These are phyloP conservation scores for Tuber calosporum DNA, from an alignment of 495 filamentous ascomycete species.

Conservation along the genomic window DNA sequence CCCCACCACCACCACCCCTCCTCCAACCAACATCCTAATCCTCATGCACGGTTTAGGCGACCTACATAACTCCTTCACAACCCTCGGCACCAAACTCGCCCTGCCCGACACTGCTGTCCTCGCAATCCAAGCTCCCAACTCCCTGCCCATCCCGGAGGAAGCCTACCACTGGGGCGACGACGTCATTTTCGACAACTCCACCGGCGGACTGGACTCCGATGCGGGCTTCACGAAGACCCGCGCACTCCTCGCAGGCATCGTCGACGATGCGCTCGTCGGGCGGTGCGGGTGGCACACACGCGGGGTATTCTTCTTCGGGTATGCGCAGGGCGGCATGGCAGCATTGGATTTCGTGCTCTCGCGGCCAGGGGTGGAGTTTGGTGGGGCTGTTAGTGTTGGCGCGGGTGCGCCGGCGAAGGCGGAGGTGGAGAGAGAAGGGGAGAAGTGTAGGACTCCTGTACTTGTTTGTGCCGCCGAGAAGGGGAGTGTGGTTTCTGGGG, in stretches of 20 bases:
- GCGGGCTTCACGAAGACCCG: constrained; percentile 61
- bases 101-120: constrained; percentile 75
- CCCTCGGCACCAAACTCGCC: constrained; percentile 63
- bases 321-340: constrained; percentile 79
- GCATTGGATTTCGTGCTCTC: constrained; percentile 53
- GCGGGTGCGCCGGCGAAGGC: constrained; percentile 57
- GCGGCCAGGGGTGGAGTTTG: constrained; percentile 40
- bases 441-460: constrained; percentile 62
- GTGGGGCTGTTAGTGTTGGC: constrained; percentile 72
- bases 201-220: constrained; percentile 67
- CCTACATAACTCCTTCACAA: constrained; percentile 58
- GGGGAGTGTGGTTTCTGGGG: constrained; percentile 56
- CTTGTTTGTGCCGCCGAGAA: constrained; percentile 62
- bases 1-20: constrained; percentile 46
- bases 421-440: constrained; percentile 32
- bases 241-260: constrained; percentile 48
- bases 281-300: constrained; percentile 63
- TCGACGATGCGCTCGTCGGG: constrained; percentile 54
- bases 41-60: constrained; percentile 91
- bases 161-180: constrained; percentile 96
- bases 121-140: constrained; percentile 64
- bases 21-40: constrained; percentile 65
- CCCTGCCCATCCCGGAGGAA: constrained; percentile 63
- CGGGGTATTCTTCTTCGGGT: constrained; percentile 73
- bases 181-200: constrained; percentile 56